These are phyloP conservation scores for Melanogaster broomeanus DNA, from an alignment of 768 basidiomycete species.

Conservation along the genomic window DNA sequence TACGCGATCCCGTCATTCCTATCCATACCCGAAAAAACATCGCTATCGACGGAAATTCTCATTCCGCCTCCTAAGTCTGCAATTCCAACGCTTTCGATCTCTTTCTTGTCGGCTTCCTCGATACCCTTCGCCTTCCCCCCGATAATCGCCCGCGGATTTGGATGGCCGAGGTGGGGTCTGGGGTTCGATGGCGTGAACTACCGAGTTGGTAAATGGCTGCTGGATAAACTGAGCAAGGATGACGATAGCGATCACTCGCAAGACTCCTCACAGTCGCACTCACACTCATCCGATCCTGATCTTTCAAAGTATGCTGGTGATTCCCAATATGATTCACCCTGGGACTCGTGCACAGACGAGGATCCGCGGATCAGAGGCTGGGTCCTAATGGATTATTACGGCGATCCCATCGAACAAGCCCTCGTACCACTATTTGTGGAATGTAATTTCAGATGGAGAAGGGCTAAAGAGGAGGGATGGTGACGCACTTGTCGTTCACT, in stretches of 20 bases:
- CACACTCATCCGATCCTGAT: background rate
- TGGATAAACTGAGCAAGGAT: slow-evolving; percentile 45
- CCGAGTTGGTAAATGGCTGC: slow-evolving; percentile 70
- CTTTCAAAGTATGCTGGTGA: background rate
- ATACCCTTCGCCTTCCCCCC: slow-evolving; percentile 82
- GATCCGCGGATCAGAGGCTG: slow-evolving; percentile 65
- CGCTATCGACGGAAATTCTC: slow-evolving; percentile 56
- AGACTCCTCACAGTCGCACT: no score
- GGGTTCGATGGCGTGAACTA: slow-evolving; percentile 89
- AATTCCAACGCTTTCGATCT: slow-evolving; percentile 61
- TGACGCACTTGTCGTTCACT: background rate
- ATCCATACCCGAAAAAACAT: slow-evolving; percentile 80
- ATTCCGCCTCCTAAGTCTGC: slow-evolving; percentile 37
- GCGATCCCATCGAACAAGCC: slow-evolving; percentile 51
- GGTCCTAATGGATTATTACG: slow-evolving; percentile 74
- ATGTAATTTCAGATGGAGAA: slow-evolving; percentile 68
- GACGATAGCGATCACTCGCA: background rate
- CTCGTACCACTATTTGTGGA: slow-evolving; percentile 72
- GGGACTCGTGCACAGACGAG: background rate
- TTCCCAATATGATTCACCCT: background rate
- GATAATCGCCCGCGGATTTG: slow-evolving; percentile 77
- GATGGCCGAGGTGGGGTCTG: slow-evolving; percentile 73
- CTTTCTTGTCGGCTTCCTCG: slow-evolving; percentile 79
- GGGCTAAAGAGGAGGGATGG: slow-evolving; percentile 45
- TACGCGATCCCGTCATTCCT: slow-evolving; percentile 80